Evolutionary conservation across 2,329 filamentous ascomycete species (phyloP).

Genomic region (Pochonia chlamydosporia): DNA sequence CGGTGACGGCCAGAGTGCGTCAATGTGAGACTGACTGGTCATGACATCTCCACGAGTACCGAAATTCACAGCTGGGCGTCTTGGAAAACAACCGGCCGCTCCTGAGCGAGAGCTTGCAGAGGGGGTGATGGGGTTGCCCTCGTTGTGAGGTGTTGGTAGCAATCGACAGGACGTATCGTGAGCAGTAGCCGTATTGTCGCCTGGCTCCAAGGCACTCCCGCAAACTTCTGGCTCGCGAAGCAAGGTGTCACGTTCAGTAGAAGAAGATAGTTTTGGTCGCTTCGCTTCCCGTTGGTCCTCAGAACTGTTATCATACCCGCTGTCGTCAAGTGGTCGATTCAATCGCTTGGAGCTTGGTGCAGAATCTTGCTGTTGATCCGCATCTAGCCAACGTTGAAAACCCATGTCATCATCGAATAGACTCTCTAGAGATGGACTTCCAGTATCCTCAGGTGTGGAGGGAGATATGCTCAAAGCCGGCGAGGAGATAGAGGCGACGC

Average conservation of each 20-base stretch:
- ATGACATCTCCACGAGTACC: conserved; percentile 3
- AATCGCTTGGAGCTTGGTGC: background rate
- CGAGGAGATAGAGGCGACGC: background rate
- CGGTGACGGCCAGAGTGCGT: background rate
- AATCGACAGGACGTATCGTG: background rate
- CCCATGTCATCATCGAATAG: background rate
- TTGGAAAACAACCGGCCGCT: conserved; percentile 1
- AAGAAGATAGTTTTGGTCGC: background rate
- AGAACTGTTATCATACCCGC: conserved; percentile 1
- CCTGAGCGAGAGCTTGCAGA: background rate
- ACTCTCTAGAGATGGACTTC: conserved; percentile 1
- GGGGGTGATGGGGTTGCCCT: background rate
- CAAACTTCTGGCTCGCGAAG: background rate
- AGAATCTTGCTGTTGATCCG: background rate
- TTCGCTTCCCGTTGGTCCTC: background rate
- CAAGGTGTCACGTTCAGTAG: background rate
- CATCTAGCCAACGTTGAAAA: conserved; percentile 1
- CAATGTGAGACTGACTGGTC: conserved; percentile 3
- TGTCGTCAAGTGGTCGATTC: background rate
- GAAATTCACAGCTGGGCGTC: conserved; percentile 1
- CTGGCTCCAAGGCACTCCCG: background rate
- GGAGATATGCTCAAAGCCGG: conserved; percentile 1
- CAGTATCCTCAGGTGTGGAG: background rate
- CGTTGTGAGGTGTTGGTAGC: background rate
- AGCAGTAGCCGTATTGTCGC: background rate